Evolutionary conservation across 169 alveolate genomes (phyloP).

Genomic region (Besnoitia besnoiti): DNA sequence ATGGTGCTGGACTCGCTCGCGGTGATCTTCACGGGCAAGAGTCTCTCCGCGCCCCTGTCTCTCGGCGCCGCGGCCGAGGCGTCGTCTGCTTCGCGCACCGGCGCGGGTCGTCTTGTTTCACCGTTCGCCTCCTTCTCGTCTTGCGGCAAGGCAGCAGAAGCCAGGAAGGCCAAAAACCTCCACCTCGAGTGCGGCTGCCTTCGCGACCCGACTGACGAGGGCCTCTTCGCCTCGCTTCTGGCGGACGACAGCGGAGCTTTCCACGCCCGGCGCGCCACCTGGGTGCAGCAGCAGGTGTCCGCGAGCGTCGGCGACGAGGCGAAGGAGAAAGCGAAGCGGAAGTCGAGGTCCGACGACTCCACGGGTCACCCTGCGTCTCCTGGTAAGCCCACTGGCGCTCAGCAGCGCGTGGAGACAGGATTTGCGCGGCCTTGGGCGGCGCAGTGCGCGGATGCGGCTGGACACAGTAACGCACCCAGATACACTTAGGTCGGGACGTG

Average conservation of each 20-base stretch:
- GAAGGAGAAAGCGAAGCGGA: not conserved
- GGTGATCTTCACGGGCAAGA: not conserved
- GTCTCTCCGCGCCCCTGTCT: not conserved
- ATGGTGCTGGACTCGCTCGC: not conserved
- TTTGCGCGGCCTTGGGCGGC: too few relatives aligned
- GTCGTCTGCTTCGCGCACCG: not conserved
- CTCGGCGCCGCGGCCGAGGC: not conserved
- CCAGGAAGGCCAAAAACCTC: not conserved
- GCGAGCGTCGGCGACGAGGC: not conserved
- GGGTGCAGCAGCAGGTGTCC: not conserved
- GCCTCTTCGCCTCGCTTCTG: not conserved
- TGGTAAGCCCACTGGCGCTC: too few relatives aligned
- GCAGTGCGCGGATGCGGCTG: too few relatives aligned
- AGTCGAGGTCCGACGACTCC: not conserved
- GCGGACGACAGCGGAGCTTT: not conserved
- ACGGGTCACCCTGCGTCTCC: not conserved
- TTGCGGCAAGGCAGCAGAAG: not conserved
- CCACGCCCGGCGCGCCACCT: not conserved
- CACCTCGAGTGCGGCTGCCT: constrained; percentile 27
- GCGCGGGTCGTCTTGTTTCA: not conserved
- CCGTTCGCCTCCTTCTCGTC: not conserved
- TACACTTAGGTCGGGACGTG: too few relatives aligned
- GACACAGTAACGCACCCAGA: too few relatives aligned
- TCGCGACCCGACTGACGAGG: constrained; percentile 3
- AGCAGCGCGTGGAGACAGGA: too few relatives aligned